These are phyloP conservation scores for Colletotrichum simmondsii DNA, from an alignment of 2,329 filamentous ascomycete species.

Conservation along the genomic window DNA sequence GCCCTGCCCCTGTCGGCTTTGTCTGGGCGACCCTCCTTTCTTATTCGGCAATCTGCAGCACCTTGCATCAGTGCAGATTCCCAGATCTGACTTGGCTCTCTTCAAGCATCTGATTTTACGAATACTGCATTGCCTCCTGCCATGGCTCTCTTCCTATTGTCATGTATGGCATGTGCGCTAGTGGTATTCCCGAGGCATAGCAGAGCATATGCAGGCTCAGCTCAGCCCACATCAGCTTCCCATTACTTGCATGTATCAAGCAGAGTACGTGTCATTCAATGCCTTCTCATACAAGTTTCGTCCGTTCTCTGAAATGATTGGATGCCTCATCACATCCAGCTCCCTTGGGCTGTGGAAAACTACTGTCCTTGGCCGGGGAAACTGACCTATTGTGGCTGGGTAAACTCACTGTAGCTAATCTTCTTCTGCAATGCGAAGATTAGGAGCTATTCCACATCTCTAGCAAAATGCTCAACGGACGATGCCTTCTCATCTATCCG, in stretches of 20 bases:
- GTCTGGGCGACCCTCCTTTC: conserved; percentile 2
- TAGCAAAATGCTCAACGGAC: not conserved
- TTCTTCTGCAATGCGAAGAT: not conserved
- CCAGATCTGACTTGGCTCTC: not conserved
- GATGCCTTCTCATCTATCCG: not conserved
- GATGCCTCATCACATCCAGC: not conserved
- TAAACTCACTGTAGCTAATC: not conserved
- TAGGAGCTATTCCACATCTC: not conserved
- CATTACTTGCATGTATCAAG: not conserved
- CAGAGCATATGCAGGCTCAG: not conserved
- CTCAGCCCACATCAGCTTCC: not conserved
- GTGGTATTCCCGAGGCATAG: conserved; percentile 10
- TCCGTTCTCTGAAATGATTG: not conserved
- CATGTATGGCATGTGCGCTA: conserved; percentile 10
- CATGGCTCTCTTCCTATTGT: not conserved
- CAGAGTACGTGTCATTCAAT: not conserved
- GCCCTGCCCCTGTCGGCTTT: conserved; percentile 1
- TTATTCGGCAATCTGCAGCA: conserved; percentile 13
- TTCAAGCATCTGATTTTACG: conserved; percentile 3
- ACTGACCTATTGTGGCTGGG: not conserved
- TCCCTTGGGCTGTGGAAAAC: not conserved
- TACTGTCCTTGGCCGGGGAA: not conserved
- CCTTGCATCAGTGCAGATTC: not conserved
- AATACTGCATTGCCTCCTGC: not conserved
- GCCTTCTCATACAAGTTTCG: not conserved